A percentile compares a stretch with the other conserved stretches of the same genome.
phyloP scores from a whole-genome alignment of 73 alveolate genomes.

The Paramecium tetraurelia region DNA sequence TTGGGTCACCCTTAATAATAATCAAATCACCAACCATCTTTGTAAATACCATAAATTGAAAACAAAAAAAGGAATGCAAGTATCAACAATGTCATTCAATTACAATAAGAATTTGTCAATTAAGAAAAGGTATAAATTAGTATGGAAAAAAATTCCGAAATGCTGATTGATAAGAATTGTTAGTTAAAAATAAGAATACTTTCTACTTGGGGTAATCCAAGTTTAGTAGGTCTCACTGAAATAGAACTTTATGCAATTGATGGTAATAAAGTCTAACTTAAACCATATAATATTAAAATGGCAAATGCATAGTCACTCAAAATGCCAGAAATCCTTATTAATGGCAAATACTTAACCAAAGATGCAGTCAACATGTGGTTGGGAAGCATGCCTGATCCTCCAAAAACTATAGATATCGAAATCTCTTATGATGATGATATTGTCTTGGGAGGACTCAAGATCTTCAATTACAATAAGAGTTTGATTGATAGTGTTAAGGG shows the following conservation, averaged over 20 bases:
- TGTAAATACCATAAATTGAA: constrained; percentile 50
- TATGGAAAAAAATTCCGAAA: constrained; percentile 64
- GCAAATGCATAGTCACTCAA: constrained; percentile 65
- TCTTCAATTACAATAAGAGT: constrained; percentile 83
- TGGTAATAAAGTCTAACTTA: constrained; percentile 61
- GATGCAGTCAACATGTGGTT: constrained; percentile 86
- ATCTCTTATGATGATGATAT: constrained; percentile 52
- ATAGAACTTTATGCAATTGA: constrained; percentile 67
- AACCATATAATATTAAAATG: constrained; percentile 67
- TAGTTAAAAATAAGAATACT: constrained; percentile 67
- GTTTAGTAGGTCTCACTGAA: constrained; percentile 82
- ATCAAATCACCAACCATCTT: neutral
- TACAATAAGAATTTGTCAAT: constrained; percentile 56
- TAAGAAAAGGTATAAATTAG: constrained; percentile 48
- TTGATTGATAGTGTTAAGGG: constrained; percentile 79
- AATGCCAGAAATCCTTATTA: constrained; percentile 60
- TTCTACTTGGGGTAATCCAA: constrained; percentile 84
- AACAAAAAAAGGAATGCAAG: neutral
- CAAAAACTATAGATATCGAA: constrained; percentile 71
- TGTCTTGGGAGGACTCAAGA: constrained; percentile 69
- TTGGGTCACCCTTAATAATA: neutral
- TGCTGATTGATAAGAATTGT: constrained; percentile 40
- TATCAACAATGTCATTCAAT: neutral
- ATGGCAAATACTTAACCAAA: constrained; percentile 71
- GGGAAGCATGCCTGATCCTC: constrained; percentile 80